Conservation (phyloP, 2,329 filamentous ascomycete genomes). For the Fusarium torreyae region DNA sequence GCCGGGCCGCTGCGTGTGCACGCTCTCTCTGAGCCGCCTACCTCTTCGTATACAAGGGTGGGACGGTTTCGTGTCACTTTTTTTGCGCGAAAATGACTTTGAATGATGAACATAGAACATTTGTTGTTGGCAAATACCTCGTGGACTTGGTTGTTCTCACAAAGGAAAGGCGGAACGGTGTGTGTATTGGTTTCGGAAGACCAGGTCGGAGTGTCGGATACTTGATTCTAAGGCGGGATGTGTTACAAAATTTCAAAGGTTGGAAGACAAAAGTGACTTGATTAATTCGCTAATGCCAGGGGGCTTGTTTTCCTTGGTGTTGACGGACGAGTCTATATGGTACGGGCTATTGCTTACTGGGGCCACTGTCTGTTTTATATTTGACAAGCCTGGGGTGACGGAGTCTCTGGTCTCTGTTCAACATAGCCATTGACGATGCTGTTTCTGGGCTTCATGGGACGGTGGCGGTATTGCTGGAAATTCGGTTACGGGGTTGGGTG, state of each 20-base stretch:
- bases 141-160: constrained; percentile 60
- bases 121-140: constrained; percentile 62
- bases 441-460: constrained; percentile 39
- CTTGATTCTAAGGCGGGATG: constrained; percentile 55
- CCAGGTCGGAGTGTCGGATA: constrained; percentile 59
- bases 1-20: constrained; percentile 49
- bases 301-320: constrained; percentile 52
- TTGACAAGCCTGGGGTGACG: constrained; percentile 51
- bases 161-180: constrained; percentile 55
- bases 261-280: constrained; percentile 60
- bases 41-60: constrained; percentile 39
- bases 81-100: constrained; percentile 55
- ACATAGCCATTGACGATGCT: constrained; percentile 8
- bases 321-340: constrained; percentile 51
- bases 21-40: constrained; percentile 48
- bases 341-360: constrained; percentile 52
- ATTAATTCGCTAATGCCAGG: constrained; percentile 51
- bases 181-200: constrained; percentile 57
- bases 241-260: constrained; percentile 54
- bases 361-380: constrained; percentile 51
- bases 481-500: constrained; percentile 57
- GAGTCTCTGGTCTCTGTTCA: constrained; percentile 20
- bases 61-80: constrained; percentile 48
- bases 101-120: constrained; percentile 63
- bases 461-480: constrained; percentile 60